Evolutionary conservation across 2,329 filamentous ascomycete species (phyloP).

Genomic region (Pyrenochaeta sp.): DNA sequence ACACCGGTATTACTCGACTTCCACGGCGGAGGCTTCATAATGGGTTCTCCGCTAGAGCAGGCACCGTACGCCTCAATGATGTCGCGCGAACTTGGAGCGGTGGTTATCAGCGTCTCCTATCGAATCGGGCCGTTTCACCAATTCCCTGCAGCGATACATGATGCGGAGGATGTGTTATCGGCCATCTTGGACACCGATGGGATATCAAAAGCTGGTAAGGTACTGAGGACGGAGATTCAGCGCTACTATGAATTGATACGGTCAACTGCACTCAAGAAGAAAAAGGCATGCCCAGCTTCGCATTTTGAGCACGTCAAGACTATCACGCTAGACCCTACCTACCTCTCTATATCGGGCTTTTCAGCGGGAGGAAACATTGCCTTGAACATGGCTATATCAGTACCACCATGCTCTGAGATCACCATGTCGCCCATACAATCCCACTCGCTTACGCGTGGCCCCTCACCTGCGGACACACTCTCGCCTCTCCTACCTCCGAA

Average conservation of each 20-base stretch:
- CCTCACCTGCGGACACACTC: conserved; percentile 24
- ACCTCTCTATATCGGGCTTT: conserved; percentile 56
- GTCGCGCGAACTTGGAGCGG: conserved; percentile 51
- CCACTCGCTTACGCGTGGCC: conserved; percentile 12
- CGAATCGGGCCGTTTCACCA: conserved; percentile 58
- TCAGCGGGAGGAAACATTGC: conserved; percentile 59
- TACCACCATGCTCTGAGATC: conserved; percentile 41
- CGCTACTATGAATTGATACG: conserved; percentile 41
- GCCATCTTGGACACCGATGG: conserved; percentile 52
- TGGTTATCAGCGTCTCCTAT: conserved; percentile 59
- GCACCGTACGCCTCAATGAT: conserved; percentile 59
- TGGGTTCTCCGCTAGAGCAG: conserved; percentile 55
- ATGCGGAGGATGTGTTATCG: conserved; percentile 57
- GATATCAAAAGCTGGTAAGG: conserved; percentile 41
- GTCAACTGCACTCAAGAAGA: conserved; percentile 25
- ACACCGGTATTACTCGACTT: conserved; percentile 54
- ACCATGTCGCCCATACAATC: conserved; percentile 19
- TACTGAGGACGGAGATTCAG: conserved; percentile 47
- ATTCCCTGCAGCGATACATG: conserved; percentile 58
- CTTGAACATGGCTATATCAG: conserved; percentile 52
- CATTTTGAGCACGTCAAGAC: conserved; percentile 30
- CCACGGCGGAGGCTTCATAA: conserved; percentile 55
- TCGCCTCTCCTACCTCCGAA: conserved; percentile 41
- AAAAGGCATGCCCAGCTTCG: conserved; percentile 13
- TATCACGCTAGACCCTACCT: conserved; percentile 49